Conservation (phyloP, 805 yeast genomes). For the Kuraishia molischiana region DNA sequence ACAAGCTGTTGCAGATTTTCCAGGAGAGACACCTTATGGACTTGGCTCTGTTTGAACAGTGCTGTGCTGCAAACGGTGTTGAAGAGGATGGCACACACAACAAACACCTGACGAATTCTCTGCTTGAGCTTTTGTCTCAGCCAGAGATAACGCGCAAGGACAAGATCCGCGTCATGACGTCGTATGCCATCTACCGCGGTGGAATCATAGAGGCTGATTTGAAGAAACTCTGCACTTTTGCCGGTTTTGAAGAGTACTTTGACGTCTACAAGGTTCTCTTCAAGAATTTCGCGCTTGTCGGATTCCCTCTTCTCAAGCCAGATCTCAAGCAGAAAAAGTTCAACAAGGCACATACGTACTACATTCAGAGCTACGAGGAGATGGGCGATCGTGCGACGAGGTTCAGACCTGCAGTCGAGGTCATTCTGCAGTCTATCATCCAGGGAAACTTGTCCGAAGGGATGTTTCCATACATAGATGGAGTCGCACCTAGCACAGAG, state of each 20-base stretch:
- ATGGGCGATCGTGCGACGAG: conserved; percentile 44
- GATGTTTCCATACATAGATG: conserved; percentile 52
- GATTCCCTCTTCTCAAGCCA: conserved; percentile 24
- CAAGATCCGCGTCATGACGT: conserved; percentile 62
- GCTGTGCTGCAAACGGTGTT: conserved; percentile 62
- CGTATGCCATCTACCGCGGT: conserved; percentile 74
- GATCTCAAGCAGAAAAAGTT: conserved; percentile 30
- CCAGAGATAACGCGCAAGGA: conserved; percentile 46
- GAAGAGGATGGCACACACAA: conserved; percentile 58
- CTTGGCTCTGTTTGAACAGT: conserved; percentile 80
- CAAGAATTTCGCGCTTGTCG: conserved; percentile 38
- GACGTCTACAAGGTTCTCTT: conserved; percentile 43
- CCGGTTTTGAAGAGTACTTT: conserved; percentile 26
- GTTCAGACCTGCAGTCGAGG: conserved; percentile 59
- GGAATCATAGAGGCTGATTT: conserved; percentile 73
- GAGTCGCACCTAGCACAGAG: conserved; percentile 28
- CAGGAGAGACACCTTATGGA: conserved; percentile 52
- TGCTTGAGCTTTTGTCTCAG: conserved; percentile 44
- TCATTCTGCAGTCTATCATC: conserved; percentile 42
- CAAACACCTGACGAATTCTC: conserved; percentile 45
- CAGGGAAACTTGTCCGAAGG: conserved; percentile 44
- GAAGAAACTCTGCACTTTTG: conserved; percentile 54
- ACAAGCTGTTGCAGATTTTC: conserved; percentile 53
- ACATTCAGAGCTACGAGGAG: conserved; percentile 31
- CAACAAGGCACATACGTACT: conserved; percentile 17